phyloP scores from a whole-genome alignment of 371 early-diverging fungal genomes.

The Rhizopus microsporus region DNA sequence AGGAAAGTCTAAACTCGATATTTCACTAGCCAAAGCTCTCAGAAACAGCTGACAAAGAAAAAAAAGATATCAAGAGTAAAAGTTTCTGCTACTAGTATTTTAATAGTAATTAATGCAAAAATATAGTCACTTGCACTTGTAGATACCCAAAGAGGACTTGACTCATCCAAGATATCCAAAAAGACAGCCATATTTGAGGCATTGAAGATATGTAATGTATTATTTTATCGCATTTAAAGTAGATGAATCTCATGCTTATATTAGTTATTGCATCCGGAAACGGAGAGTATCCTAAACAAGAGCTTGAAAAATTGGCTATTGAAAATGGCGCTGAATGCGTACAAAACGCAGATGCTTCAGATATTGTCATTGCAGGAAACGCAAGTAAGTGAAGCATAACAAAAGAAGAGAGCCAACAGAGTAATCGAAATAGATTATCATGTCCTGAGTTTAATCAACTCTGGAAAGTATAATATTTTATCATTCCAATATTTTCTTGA shows the following conservation, averaged over 20 bases:
- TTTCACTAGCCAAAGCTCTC: not conserved
- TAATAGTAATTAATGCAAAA: constrained; percentile 1
- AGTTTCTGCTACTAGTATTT: not conserved
- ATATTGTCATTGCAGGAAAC: constrained; percentile 51
- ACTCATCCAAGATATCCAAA: constrained; percentile 39
- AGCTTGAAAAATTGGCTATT: constrained; percentile 58
- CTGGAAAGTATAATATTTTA: constrained; percentile 54
- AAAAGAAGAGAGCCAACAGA: not conserved
- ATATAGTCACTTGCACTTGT: constrained; percentile 17
- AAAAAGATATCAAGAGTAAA: not conserved
- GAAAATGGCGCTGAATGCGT: constrained; percentile 65
- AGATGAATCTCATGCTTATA: not conserved
- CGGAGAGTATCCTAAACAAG: constrained; percentile 42
- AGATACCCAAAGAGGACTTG: constrained; percentile 48
- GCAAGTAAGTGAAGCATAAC: constrained; percentile 27
- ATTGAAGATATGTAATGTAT: constrained; percentile 57
- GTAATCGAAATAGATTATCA: constrained; percentile 35
- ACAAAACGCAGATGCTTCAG: constrained; percentile 39
- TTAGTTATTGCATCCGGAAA: constrained; percentile 30
- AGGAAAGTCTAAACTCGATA: not conserved
- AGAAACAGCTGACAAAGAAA: not conserved
- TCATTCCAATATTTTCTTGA: constrained; percentile 62
- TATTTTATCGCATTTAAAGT: not conserved
- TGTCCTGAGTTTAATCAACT: constrained; percentile 50
- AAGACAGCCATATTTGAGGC: constrained; percentile 57